Evolutionary conservation across 225 moss, liverwort and hornwort genomes (phyloP).

Genomic region (Bryoerythrophyllum caledonicum): DNA sequence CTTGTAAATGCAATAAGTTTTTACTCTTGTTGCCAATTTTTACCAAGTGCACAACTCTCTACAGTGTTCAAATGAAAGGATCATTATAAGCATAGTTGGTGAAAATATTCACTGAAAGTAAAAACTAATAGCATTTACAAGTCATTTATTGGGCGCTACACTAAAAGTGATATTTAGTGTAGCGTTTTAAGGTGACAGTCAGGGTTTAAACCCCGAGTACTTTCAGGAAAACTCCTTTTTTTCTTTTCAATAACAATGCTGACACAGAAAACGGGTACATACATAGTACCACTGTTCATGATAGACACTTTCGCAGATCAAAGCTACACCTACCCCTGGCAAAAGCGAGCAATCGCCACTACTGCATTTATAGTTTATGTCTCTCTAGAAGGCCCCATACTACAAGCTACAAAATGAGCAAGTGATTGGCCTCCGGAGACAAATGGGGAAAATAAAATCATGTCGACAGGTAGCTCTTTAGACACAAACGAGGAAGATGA

Average conservation of each 20-base stretch:
- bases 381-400: conserved; percentile 32
- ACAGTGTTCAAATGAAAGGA: too few species aligned
- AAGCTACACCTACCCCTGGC: conserved; percentile 27
- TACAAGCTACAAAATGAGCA: conserved; percentile 28
- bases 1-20: too few species aligned
- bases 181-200: too few species aligned
- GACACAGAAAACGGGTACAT: conserved; percentile 10
- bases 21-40: too few species aligned
- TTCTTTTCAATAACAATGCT: conserved; percentile 2
- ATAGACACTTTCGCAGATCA: conserved; percentile 24
- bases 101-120: too few species aligned
- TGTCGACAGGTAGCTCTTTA: conserved; percentile 36
- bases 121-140: too few species aligned
- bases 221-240: too few species aligned
- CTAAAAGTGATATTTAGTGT: too few species aligned
- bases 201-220: too few species aligned
- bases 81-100: too few species aligned
- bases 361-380: not conserved
- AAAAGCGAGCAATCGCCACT: not conserved
- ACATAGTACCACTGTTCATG: conserved; percentile 9
- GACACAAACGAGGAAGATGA: conserved; percentile 27
- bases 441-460: not conserved
- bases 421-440: conserved; percentile 47
- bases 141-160: too few species aligned
- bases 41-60: too few species aligned